Conservation (phyloP, 345 rosid species). For the Rhizophora apiculata region DNA sequence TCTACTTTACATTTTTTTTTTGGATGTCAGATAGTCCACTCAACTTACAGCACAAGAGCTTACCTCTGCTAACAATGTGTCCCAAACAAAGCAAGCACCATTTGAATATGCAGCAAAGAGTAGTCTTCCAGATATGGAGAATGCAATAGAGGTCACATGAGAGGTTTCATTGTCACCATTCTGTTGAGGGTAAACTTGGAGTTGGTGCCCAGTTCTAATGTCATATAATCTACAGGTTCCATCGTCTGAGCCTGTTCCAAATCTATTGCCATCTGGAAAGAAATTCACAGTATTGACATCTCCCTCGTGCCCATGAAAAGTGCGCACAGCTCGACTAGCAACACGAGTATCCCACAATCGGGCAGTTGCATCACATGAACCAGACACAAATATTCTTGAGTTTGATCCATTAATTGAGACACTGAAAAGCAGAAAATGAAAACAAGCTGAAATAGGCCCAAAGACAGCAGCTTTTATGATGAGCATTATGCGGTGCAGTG, state of each 20-base stretch:
- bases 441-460: neutral
- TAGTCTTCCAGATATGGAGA: constrained; percentile 94
- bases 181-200: constrained; percentile 68
- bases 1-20: no score
- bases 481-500: neutral
- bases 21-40: neutral
- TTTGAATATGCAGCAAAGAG: constrained; percentile 82
- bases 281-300: constrained; percentile 88
- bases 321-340: constrained; percentile 89
- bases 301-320: constrained; percentile 89
- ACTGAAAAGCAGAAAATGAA: constrained; percentile 37
- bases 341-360: constrained; percentile 93
- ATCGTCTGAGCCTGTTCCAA: constrained; percentile 96
- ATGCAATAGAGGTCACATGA: constrained; percentile 79
- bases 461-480: neutral
- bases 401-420: constrained; percentile 68
- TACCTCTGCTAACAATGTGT: constrained; percentile 89
- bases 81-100: constrained; percentile 87
- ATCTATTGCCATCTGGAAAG: constrained; percentile 92
- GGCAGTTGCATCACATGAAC: constrained; percentile 90
- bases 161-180: constrained; percentile 46
- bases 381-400: constrained; percentile 81
- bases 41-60: neutral
- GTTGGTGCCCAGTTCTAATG: constrained; percentile 87
- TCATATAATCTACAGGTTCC: constrained; percentile 96